These are phyloP conservation scores for Carex kokanica DNA, from an alignment of 176 grass and related monocot genomes.

Conservation along the genomic window DNA sequence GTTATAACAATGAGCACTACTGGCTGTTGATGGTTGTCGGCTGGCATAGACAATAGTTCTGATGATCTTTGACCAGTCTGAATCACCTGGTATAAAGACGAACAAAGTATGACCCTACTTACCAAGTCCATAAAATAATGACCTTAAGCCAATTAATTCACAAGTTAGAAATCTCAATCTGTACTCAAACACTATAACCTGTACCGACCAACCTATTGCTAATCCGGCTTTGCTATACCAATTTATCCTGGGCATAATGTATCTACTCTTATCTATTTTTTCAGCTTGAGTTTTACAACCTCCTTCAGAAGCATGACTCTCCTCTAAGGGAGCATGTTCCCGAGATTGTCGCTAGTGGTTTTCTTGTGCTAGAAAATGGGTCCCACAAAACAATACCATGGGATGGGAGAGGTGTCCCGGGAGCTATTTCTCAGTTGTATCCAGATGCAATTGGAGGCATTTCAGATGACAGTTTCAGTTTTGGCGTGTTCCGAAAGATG, in stretches of 20 bases:
- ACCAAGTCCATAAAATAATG: neutral
- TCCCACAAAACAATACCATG: slow-evolving; percentile 59
- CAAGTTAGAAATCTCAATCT: slow-evolving; percentile 1
- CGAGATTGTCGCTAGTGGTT: slow-evolving; percentile 79
- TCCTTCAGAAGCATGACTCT: slow-evolving; percentile 52
- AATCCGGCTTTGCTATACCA: neutral
- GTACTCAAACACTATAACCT: neutral
- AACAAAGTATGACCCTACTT: neutral
- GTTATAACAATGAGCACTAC: neutral
- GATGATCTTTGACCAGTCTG: neutral
- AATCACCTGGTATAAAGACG: neutral
- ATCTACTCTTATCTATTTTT: slow-evolving; percentile 20
- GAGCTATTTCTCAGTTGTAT: slow-evolving; percentile 41
- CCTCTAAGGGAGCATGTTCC: slow-evolving; percentile 78
- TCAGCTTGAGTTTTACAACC: slow-evolving; percentile 89
- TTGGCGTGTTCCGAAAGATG: slow-evolving; percentile 90
- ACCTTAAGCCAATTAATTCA: neutral
- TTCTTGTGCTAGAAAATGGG: slow-evolving; percentile 60
- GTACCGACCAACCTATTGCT: neutral
- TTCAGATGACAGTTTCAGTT: slow-evolving; percentile 50
- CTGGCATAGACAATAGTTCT: neutral
- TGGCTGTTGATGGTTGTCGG: neutral
- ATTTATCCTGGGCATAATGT: slow-evolving; percentile 18
- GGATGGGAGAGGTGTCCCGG: slow-evolving; percentile 78
- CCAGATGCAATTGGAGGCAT: slow-evolving; percentile 43